phyloP scores from a whole-genome alignment of 169 alveolate genomes.

The Cryptosporidium ryanae region DNA sequence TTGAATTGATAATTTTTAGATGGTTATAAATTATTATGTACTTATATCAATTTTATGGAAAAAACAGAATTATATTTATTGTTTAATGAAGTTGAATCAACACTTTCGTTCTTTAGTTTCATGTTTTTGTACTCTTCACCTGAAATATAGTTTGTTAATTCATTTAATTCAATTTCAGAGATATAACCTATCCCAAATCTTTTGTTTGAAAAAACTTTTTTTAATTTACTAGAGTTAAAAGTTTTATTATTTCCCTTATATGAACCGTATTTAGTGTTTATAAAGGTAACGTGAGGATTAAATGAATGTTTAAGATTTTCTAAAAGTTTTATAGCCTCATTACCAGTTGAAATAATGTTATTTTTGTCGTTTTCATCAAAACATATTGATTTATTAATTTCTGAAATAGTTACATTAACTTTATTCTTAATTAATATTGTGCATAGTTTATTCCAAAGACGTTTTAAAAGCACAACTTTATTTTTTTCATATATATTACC shows the following conservation, averaged over 20 bases:
- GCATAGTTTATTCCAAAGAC: conserved; percentile 38
- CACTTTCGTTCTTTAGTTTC: background rate
- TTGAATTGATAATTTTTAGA: too few relatives aligned
- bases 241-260: background rate
- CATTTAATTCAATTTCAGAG: conserved; percentile 48
- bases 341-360: background rate
- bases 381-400: background rate
- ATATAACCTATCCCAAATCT: conserved; percentile 54
- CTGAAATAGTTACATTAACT: conserved; percentile 14
- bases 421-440: conserved; percentile 4
- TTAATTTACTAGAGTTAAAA: conserved; percentile 17
- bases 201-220: conserved; percentile 16
- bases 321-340: background rate
- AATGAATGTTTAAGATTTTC: conserved; percentile 9
- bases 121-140: background rate
- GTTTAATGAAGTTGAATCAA: background rate
- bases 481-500: conserved; percentile 10
- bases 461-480: conserved; percentile 15
- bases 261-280: conserved; percentile 64
- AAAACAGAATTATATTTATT: background rate
- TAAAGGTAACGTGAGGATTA: conserved; percentile 62
- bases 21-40: background rate
- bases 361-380: background rate
- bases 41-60: background rate
- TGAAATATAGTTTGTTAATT: background rate